A percentile compares a stretch with the other conserved stretches of the same genome.
Conservation (phyloP, 148 eudicot genomes). For the Hydrangea macrophylla region DNA sequence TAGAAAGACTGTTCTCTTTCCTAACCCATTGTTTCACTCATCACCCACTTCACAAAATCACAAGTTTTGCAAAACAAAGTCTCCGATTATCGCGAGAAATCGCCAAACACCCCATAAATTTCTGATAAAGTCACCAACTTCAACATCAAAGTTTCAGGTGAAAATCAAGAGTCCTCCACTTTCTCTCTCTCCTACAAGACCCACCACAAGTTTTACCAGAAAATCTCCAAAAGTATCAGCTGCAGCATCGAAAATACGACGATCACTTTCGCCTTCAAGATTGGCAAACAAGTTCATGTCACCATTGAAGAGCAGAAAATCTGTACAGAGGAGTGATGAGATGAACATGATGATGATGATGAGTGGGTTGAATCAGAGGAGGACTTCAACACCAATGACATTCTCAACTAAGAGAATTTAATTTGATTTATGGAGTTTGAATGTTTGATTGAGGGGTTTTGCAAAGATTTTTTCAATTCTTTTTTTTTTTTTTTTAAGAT, state of each 20-base stretch:
- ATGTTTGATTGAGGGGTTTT: background rate
- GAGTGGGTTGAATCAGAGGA: constrained; percentile 60
- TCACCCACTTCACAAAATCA: constrained; percentile 57
- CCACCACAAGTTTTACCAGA: constrained; percentile 5
- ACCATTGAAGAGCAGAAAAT: constrained; percentile 69
- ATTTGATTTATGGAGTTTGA: constrained; percentile 6
- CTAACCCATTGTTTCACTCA: constrained; percentile 76
- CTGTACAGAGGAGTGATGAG: constrained; percentile 23
- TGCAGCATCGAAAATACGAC: constrained; percentile 39
- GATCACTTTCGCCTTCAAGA: constrained; percentile 83
- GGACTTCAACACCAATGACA: constrained; percentile 35
- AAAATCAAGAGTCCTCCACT: constrained; percentile 48
- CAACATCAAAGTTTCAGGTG: constrained; percentile 35
- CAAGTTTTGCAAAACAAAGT: constrained; percentile 53
- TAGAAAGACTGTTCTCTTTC: constrained; percentile 78
- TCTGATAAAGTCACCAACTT: constrained; percentile 56
- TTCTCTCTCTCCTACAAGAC: constrained; percentile 43
- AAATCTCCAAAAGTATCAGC: constrained; percentile 26
- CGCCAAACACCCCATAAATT: constrained; percentile 65
- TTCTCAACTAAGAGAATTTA: constrained; percentile 36
- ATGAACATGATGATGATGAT: constrained; percentile 23
- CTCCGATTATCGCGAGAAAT: constrained; percentile 54
- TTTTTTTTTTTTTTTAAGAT: background rate
- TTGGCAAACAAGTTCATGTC: constrained; percentile 70
- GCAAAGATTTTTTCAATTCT: background rate